Percentiles rank a stretch among this genome's conserved stretches.
Evolutionary conservation across 176 grass and related monocot species (phyloP).

Genomic region (Triticum timopheevii): DNA sequence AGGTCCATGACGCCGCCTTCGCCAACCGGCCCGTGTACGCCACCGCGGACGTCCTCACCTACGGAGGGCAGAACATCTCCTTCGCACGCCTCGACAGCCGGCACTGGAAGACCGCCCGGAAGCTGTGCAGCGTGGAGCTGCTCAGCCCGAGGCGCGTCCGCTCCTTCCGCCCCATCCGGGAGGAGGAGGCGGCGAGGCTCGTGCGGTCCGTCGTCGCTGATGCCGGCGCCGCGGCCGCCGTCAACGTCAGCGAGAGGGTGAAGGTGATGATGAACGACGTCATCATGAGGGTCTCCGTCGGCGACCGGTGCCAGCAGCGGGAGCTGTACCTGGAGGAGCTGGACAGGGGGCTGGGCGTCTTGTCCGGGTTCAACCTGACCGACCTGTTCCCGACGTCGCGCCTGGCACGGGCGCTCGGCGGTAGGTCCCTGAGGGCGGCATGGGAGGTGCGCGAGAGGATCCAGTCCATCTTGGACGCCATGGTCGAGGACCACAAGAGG

Average conservation of each 20-base stretch:
- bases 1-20: slow-evolving; percentile 52
- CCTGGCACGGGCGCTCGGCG: background rate
- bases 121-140: slow-evolving; percentile 35
- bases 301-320: slow-evolving; percentile 2
- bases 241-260: background rate
- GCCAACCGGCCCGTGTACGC: slow-evolving; percentile 34
- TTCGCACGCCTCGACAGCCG: background rate
- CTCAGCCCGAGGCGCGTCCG: slow-evolving; percentile 42
- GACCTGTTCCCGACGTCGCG: slow-evolving; percentile 31
- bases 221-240: background rate
- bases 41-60: slow-evolving; percentile 26
- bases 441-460: background rate
- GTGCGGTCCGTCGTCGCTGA: background rate
- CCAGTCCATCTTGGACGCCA: background rate
- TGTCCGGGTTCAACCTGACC: slow-evolving; percentile 36
- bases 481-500: background rate
- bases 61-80: slow-evolving; percentile 15
- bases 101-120: slow-evolving; percentile 48
- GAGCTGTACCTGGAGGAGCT: slow-evolving; percentile 6
- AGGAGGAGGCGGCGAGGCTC: slow-evolving; percentile 29
- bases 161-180: slow-evolving; percentile 40
- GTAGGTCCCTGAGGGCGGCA: background rate
- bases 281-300: background rate
- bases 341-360: background rate
- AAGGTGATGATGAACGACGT: slow-evolving; percentile 22